Evolutionary conservation across 176 grass and related monocot species (phyloP).

Genomic region (Hsuehochloa calcarea): DNA sequence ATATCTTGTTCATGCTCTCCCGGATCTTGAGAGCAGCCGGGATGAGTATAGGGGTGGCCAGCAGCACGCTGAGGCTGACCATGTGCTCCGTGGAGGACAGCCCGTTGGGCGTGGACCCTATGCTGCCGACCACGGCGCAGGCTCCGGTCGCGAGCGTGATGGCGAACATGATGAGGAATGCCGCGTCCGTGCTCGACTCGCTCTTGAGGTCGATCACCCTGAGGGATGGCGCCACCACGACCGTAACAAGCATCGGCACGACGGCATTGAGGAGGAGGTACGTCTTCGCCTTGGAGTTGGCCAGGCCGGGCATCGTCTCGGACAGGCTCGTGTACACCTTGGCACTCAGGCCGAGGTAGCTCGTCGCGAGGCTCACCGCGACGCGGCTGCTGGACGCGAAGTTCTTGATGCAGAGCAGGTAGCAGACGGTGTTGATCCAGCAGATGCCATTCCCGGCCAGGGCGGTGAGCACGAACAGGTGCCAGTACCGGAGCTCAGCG

Average conservation of each 20-base stretch:
- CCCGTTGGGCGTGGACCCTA: conserved; percentile 52
- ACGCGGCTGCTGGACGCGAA: conserved; percentile 69
- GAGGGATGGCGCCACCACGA: conserved; percentile 63
- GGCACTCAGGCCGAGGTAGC: conserved; percentile 95
- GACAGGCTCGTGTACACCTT: conserved; percentile 79
- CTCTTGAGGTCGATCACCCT: conserved; percentile 45
- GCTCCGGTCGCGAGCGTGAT: conserved; percentile 83
- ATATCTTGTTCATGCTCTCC: conserved; percentile 49
- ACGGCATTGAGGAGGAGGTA: conserved; percentile 93
- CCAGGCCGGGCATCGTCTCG: conserved; percentile 34
- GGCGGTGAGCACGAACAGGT: conserved; percentile 83
- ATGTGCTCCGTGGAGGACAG: conserved; percentile 62
- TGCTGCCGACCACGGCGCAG: conserved; percentile 74
- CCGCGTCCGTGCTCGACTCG: conserved; percentile 16
- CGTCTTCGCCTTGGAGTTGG: conserved; percentile 43
- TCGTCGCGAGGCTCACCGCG: conserved; percentile 74
- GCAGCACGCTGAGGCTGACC: conserved; percentile 61
- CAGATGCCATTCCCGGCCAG: conserved; percentile 94
- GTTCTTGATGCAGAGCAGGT: conserved; percentile 93
- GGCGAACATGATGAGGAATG: conserved; percentile 79
- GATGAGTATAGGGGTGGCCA: conserved; percentile 60
- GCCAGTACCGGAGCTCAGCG: conserved; percentile 55
- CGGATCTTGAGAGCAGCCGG: conserved; percentile 60
- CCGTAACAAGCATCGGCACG: conserved; percentile 64
- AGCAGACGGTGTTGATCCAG: conserved; percentile 98